Conservation (phyloP, 2,329 filamentous ascomycete genomes). For the Diaporthe caulivora region DNA sequence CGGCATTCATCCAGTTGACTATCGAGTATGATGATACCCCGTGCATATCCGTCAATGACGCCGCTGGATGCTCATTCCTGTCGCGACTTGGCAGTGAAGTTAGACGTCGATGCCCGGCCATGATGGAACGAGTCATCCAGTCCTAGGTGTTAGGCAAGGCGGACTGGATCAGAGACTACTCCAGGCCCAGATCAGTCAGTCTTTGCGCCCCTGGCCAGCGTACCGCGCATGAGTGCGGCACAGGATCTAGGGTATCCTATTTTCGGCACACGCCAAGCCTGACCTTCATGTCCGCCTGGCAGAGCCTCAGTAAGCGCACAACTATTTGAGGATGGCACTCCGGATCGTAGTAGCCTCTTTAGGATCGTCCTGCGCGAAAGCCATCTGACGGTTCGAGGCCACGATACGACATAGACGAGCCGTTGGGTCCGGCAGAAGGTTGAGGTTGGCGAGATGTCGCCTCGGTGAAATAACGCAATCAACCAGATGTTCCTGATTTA, state of each 20-base stretch:
- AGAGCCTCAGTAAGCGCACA: conserved; percentile 14
- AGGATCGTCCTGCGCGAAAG: background rate
- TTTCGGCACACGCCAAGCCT: conserved; percentile 21
- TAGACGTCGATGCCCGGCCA: background rate
- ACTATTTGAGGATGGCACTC: conserved; percentile 7
- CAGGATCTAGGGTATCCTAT: conserved; percentile 17
- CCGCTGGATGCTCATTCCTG: background rate
- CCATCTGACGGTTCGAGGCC: background rate
- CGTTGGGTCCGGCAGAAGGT: background rate
- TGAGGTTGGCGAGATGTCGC: background rate
- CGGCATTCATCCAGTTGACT: background rate
- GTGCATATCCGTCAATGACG: background rate
- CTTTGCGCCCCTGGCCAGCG: background rate
- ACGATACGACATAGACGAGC: background rate
- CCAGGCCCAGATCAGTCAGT: background rate
- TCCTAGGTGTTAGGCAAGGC: background rate
- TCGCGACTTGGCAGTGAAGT: background rate
- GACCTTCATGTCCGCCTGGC: background rate
- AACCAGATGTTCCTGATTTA: background rate
- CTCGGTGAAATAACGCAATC: background rate
- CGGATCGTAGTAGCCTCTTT: background rate
- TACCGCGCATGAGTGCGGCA: conserved; percentile 17
- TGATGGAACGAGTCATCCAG: background rate
- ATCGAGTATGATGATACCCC: background rate
- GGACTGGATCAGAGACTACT: background rate